A percentile compares a stretch with the other conserved stretches of the same genome.
phyloP scores from a whole-genome alignment of 495 filamentous ascomycete genomes.

The Aspergillus haitiensis region DNA sequence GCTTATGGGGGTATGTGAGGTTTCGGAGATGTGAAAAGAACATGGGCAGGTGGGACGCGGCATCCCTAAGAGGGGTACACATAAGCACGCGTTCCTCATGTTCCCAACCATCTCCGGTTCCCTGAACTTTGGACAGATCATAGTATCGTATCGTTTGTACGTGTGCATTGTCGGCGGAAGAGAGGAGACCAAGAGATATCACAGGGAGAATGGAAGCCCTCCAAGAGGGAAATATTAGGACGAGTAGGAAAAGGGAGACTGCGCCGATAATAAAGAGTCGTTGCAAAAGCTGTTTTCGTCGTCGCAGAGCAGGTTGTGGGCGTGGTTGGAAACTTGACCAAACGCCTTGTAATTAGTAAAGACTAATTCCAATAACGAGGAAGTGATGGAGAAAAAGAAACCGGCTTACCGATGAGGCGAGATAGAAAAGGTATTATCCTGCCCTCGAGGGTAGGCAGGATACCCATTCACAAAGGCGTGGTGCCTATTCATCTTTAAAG shows the following conservation, averaged over 20 bases:
- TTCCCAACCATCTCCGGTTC: conserved; percentile 89
- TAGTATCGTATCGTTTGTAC: conserved; percentile 96
- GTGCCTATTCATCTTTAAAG: conserved; percentile 55
- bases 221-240: conserved; percentile 67
- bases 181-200: conserved; percentile 70
- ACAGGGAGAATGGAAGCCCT: conserved; percentile 62
- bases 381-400: not conserved
- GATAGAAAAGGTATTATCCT: conserved; percentile 74
- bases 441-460: conserved; percentile 59
- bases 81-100: conserved; percentile 91
- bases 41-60: conserved; percentile 91
- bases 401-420: conserved; percentile 75
- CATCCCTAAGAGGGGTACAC: conserved; percentile 92
- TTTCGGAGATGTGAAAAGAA: conserved; percentile 96
- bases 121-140: conserved; percentile 87
- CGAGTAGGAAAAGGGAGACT: conserved; percentile 61
- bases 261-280: conserved; percentile 57
- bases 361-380: not conserved
- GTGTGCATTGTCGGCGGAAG: conserved; percentile 67
- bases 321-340: conserved; percentile 79
- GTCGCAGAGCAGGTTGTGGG: conserved; percentile 69
- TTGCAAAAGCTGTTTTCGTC: conserved; percentile 71
- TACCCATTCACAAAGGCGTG: conserved; percentile 78
- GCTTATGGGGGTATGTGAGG: conserved; percentile 94
- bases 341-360: not conserved